Evolutionary conservation across 1,139 yeast genomes (phyloP), one percentile per base, ranked within the genome.

Genomic region (Debaryomyces udenii): DNA sequence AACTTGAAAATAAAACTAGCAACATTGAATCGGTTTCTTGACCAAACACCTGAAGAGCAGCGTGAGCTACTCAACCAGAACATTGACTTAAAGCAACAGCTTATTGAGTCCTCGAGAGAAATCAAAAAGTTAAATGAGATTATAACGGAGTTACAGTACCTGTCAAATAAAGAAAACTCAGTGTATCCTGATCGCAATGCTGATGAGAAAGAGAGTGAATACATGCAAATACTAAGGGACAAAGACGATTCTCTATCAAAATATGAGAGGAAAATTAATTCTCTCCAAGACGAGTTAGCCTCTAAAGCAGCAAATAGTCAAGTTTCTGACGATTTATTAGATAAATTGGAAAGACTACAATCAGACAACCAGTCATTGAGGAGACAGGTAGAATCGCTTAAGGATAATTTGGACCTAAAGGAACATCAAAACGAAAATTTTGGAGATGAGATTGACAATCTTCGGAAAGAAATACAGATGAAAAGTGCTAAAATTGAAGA

Each of bases 1-100:
- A 77, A 80, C 48, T 66, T 86, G 50, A 78, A 80, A 53, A 70
- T 84, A 31, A 80, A 81, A 49, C 65, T 81, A 36, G 74, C 78
- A 15, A 74, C 84, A 3, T 62, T 81, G 45, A 70, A 76, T 28
- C 68, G 77, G 49, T 69, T 75, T 39, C 60, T 81, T 36, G 66
- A 66, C 36, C 70, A 66, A 14, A 64, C 76, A 9, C 81, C 81
- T 0, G 64, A 60, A 28, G 78, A 74, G 39, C 70, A 69, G 33
- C 55, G 61, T 6, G 63, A 62, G 11, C 45, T 75, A 33, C 57
- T 72, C 27, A 61, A 62, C 32, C 67, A 70, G 39, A 76, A 74
- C 43, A 58, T 70, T 17, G 59, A 59, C n/a, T 58, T 76, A 39
- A 70, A 66, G 43, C 68, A 68, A 57, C 76, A 63, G 47, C 53